Conservation (phyloP, 176 grass and related monocot genomes). For the Lolium rigidum region DNA sequence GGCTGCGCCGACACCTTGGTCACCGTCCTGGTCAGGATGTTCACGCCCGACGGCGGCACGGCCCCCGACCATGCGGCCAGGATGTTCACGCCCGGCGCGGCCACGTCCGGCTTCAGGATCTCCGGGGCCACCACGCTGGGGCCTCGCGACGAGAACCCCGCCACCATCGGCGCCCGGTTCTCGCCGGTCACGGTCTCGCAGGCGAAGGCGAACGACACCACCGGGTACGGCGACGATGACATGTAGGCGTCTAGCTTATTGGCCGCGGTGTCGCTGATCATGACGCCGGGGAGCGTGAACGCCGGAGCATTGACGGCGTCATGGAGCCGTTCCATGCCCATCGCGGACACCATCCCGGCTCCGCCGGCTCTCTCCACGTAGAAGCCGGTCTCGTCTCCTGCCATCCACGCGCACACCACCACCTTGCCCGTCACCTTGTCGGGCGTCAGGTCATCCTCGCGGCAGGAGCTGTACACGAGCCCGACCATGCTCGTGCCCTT, state of each 20-base stretch:
- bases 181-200: constrained; percentile 21
- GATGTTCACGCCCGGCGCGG: constrained; percentile 21
- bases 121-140: constrained; percentile 20
- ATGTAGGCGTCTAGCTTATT: constrained; percentile 24
- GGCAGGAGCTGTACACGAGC: not conserved
- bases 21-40: constrained; percentile 35
- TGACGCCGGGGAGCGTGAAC: constrained; percentile 29
- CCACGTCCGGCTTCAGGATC: not conserved
- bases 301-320: not conserved
- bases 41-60: not conserved
- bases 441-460: not conserved
- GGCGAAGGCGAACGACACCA: constrained; percentile 22
- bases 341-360: not conserved
- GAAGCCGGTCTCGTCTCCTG: not conserved
- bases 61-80: not conserved
- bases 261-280: not conserved
- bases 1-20: constrained; percentile 41
- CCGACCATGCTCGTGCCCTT: not conserved
- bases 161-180: constrained; percentile 42
- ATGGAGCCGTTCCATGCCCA: not conserved
- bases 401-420: not conserved
- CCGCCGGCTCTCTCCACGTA: constrained; percentile 34
- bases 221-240: not conserved
- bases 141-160: constrained; percentile 42
- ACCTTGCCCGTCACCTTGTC: constrained; percentile 41